Base-by-base conservation (phyloP, 2,329 filamentous ascomycete species). In the Alternaria gaisen region DNA sequence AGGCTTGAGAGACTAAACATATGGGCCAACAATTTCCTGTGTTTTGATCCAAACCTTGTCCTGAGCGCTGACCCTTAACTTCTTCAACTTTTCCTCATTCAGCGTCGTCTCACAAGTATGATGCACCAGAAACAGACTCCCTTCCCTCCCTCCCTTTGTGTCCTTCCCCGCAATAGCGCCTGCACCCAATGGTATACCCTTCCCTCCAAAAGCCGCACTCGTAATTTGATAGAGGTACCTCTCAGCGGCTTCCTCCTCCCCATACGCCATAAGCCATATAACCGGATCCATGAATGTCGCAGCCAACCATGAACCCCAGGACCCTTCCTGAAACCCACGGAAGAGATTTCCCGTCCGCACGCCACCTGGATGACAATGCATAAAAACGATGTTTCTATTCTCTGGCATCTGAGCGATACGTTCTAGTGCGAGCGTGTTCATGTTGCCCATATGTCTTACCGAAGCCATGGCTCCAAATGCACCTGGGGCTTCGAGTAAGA, bases 341-440 rank as follows among this genome's bases (percentile, higher is more conserved):
- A 47, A 53, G 41, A 63, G 18, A 10, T 79, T 79, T 4, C 77
- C 77, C 9, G 79, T 81, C 51, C 70, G 73, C 46, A 81, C 78
- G 56, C 55, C 69, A 0, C 78, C 79, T 2, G 80, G 79, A 57
- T 66, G 74, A 3, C 73, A 72, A 63, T 81, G 78, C 26, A 80
- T 70, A 61, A 80, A 80, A 0, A 71, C 72, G 5, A 81, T 65
- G 20, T 62, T 26, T 3, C 64, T 63, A 55, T 80, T 77, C 1
- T 73, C 73, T 16, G 61, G 57, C 2, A n/a, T 40, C 9, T 53
- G 53, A 10, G 79, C 77, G 22, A 81, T 61, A 40, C 69, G 30
- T 11, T 36, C 30, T 2, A 48, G 30, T 34, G 68, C 61, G 11
- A 72, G 46, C 14, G 79, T 78, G 60, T 72, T 72, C 74, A 80